Percentiles rank a stretch among this genome's conserved stretches.
These are phyloP conservation scores for Trichosporon sp. DNA, from an alignment of 1,284 basidiomycete genomes.

Conservation along the genomic window DNA sequence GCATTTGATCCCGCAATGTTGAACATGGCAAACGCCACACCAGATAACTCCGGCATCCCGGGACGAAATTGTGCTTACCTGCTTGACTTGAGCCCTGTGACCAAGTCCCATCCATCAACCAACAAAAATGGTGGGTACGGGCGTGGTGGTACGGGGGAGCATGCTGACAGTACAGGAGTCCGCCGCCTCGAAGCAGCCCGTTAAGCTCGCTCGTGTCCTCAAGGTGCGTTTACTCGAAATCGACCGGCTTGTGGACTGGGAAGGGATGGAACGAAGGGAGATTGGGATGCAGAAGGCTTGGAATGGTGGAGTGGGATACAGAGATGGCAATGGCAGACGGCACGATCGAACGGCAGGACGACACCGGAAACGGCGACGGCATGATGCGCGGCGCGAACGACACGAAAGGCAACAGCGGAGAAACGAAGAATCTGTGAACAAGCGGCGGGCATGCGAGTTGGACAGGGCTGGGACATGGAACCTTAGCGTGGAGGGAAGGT, in stretches of 20 bases:
- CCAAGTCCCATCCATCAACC: conserved; percentile 37
- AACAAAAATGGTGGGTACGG: conserved; percentile 45
- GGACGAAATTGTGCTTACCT: conserved; percentile 17
- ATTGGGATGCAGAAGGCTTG: neutral
- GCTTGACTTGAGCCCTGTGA: conserved; percentile 14
- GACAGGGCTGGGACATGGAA: too few relatives aligned
- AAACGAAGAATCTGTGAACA: neutral
- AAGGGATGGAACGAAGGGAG: neutral
- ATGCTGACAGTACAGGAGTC: conserved; percentile 60
- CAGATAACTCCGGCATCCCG: neutral
- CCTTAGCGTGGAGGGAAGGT: too few relatives aligned
- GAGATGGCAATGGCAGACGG: neutral
- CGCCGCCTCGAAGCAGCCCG: conserved; percentile 70
- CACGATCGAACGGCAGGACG: neutral
- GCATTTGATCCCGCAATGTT: neutral
- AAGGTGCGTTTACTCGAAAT: conserved; percentile 51
- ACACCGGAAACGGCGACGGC: neutral
- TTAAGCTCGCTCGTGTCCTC: conserved; percentile 94
- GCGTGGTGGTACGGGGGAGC: neutral
- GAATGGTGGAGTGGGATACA: neutral
- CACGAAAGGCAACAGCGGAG: neutral
- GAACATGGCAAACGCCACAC: neutral
- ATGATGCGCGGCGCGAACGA: neutral
- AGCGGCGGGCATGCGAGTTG: neutral
- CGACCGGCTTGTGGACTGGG: conserved; percentile 6